Base-by-base conservation (phyloP, 2,329 filamentous ascomycete species). In the Tolypocladium endophyticum region DNA sequence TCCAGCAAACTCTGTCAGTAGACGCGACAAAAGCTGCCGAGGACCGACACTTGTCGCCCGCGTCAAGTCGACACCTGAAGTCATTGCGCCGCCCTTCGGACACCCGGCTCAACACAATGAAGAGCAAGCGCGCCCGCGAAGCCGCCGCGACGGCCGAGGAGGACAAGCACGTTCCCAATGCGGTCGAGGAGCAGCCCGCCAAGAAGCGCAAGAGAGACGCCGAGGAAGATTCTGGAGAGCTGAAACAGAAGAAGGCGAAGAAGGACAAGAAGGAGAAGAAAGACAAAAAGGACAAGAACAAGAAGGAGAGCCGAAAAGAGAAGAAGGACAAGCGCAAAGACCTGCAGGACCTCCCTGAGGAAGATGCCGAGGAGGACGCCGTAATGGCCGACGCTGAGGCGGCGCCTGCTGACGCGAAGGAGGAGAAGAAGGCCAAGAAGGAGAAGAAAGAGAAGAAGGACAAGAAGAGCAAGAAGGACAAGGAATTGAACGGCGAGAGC, bases 291-390 rank as follows among this genome's bases (percentile, higher is more conserved):
- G 64, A 63, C 25, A 73, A 74, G 58, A 70, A 72, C 47, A 50
- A 50, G 47, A 23, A 30, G 60, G 70, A 74, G 64, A 71, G 69
- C 59, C 71, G 73, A 47, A 72, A 74, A 60, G 73, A 75, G 57
- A 74, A 73, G 65, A 75, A 77, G 64, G 71, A 75, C 35, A 75
- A 74, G 66, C 70, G 72, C 58, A 73, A 73, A 65, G 64, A 76
- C 54, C 64, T 76, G 8, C 70, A 70, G 53, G 70, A 75, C 36
- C 68, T 76, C 12, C 74, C 73, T 0, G 71, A 71, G 38, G 68
- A 69, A 45, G 71, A 71, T 47, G 65, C 63, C 18, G 63, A 66
- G 18, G 64, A 68, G 9, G 59, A 64, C 35, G 62, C 60, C 23
- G 64, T 62, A 36, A 57, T 64, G 57, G 62, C 61, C 30, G 62